Base-by-base conservation (phyloP, 2,329 filamentous ascomycete species). In the Lithohypha guttulata region DNA sequence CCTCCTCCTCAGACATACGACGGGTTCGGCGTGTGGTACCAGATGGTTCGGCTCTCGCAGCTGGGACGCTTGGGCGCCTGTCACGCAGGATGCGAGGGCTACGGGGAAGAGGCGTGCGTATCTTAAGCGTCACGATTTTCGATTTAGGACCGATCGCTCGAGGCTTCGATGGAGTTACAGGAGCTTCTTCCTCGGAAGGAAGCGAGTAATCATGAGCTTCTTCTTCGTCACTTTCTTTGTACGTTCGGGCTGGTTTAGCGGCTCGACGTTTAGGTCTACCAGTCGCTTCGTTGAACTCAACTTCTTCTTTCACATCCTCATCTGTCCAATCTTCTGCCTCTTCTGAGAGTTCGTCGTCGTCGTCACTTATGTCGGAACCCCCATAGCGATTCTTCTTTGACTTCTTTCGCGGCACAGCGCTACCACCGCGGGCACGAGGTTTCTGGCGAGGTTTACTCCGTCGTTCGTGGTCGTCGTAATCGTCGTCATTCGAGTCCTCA, bases 1-100 rank as follows among this genome's bases (percentile, higher is more conserved):
- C 66, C 3, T 69, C 61, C 46, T 74, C 71, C 45, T 74, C 71
- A 17, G 69, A 75, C 13, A 74, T 64, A 31, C 76, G 73, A 52
- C 71, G 76, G 46, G 68, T 76, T 45, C 73, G 66, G 46, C 75
- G 53, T 11, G 34, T 51, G 17, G 35, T 45, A 43, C 36, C 51
- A 42, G 41, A 53, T 42, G 33, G 45, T 33, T 26, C 44, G n/a
- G n/a, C n/a, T n/a, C n/a, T n/a, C 42, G 28, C 57, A 44, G 35
- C 59, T 8, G 23, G 13, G 50, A 38, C 50, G 40, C 41, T 48
- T 36, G 52, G 43, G 33, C 56, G 59, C 20, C 48, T 49, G 39
- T 58, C 61, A 34, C 58, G 51, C 19, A 44, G 54, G 37, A 54
- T 47, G 14, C 51, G 50, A 23, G 44, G 51, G 39, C 54, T 46